Evolutionary conservation across 352 stramenopile species (phyloP), one percentile per base, ranked within the genome.

Genomic region (Pythium coloratum): DNA sequence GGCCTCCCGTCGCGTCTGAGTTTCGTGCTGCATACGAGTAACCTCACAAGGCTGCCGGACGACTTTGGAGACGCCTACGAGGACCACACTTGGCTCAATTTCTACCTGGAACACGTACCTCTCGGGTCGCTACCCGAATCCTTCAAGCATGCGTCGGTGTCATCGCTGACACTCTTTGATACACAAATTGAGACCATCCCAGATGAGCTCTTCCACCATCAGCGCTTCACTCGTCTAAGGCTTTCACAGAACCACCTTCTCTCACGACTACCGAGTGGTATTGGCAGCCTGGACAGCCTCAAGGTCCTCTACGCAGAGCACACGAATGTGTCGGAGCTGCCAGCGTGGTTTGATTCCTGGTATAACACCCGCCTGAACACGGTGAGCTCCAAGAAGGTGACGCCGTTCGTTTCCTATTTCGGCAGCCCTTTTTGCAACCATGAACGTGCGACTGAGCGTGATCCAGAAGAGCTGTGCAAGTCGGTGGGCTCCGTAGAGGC

Each of bases 261-360:
- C 6, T 44, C 58, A 2, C 6, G 30, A 30, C 28, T 64, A 3
- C 58, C 46, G 26, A 33, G 20, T 28, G 33, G 44, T 44, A 8
- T 65, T 28, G 59, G 59, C 8, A 65, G 47, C 46, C 33, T n/a
- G 18, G 28, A 24, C 1, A 46, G 8, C 3, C 47, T 57, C n/a
- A 14, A 7, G 7, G 32, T 26, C 9, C 28, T 65, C 28, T 44
- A 34, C 46, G 46, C 33, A 1, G 59, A 65, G 13, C 32, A 47
- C 33, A 65, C 59, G 24, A 65, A 65, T 33, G 47, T 65, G 6
- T 65, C 59, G 32, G 16, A 38, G 8, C 7, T 65, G 47, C 44
- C 59, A 1, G 30, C 32, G 16, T 65, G 59, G 59, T 32, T 65
- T 1, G n/a, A 46, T 8, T 5, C 33, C 16, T 58, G 59, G 59